phyloP scores from a whole-genome alignment of 2,329 filamentous ascomycete genomes.

The Colletotrichum sp. region DNA sequence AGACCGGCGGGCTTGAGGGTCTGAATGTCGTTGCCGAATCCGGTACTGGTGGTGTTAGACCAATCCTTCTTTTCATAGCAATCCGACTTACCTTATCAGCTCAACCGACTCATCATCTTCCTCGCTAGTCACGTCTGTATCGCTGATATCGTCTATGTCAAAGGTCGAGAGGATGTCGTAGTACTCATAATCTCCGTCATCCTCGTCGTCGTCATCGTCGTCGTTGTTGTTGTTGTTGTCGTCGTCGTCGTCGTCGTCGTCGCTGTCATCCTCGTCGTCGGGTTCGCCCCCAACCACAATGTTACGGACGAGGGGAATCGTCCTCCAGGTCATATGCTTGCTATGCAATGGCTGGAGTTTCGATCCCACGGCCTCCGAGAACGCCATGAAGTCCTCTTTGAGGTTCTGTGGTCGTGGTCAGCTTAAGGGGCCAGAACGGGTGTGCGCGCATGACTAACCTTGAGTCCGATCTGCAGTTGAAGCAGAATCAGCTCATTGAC shows the following conservation, averaged over 20 bases:
- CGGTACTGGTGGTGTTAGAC: neutral
- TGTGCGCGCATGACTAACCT: neutral
- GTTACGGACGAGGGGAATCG: neutral
- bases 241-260: neutral
- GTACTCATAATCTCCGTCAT: neutral
- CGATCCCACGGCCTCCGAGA: neutral
- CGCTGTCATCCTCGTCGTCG: neutral
- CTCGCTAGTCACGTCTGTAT: neutral
- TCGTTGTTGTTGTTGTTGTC: neutral
- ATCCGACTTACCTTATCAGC: neutral
- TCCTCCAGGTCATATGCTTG: conserved; percentile 10
- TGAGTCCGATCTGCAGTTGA: neutral
- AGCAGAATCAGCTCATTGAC: too few species aligned
- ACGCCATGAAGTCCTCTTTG: neutral
- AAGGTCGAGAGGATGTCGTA: neutral
- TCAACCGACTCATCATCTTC: neutral
- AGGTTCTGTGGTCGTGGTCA: neutral
- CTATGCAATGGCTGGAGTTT: neutral
- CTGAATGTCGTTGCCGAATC: rapidly evolving
- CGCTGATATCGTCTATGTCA: neutral
- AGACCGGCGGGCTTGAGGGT: neutral
- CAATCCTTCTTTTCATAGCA: neutral
- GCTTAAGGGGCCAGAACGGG: neutral
- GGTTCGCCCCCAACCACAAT: neutral
- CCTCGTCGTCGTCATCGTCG: rapidly evolving